Base-by-base conservation (phyloP, 2,329 filamentous ascomycete species). In the Keithomyces neogunnii region DNA sequence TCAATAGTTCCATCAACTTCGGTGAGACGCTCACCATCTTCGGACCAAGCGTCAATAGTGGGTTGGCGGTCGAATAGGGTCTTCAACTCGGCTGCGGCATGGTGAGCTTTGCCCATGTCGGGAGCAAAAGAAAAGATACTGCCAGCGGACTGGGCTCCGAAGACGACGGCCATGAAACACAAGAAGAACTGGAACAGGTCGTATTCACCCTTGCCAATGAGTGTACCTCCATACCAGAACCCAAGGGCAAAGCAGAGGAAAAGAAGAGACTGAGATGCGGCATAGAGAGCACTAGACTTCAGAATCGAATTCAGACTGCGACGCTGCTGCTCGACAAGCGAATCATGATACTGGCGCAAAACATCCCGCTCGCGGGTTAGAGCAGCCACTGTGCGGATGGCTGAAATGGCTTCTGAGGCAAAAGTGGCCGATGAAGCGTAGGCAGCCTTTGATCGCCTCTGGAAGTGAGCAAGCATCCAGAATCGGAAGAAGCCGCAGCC, bases 331-430 rank as follows among this genome's bases (percentile, higher is more conserved):
- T 62, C 63, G 1, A 76, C 83, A 33, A 93, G 78, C 47, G 82
- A 82, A 2, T 69, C 65, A 53, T 80, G 84, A 71, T 95, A 99
- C 49, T 84, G 77, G 2, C 69, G 61, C 59, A 89, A 78, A 3
- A 97, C 89, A 62, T 96, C 89, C 0, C 79, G 69, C 69, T 99
- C 93, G 8, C 92, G 82, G 0, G 91, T 96, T 44, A 99, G 77
- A 7, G 89, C 88, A 3, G 91, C 92, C 8, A 97, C 91, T 2
- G 93, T 97, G 48, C 92, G 86, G 58, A 97, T 96, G 5, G 91
- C 88, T 2, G 89, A 91, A 33, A 95, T 95, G 43, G 91, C 91
- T 68, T 99, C 93, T 45, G 91, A 93, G 9, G 93, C 93, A 63
- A 87, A 95, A 51, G 85, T 86, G 6, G 92, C 92, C 53, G 89